Base-by-base conservation (phyloP, 1,284 basidiomycete genomes). In the Austroboletus niveus region DNA sequence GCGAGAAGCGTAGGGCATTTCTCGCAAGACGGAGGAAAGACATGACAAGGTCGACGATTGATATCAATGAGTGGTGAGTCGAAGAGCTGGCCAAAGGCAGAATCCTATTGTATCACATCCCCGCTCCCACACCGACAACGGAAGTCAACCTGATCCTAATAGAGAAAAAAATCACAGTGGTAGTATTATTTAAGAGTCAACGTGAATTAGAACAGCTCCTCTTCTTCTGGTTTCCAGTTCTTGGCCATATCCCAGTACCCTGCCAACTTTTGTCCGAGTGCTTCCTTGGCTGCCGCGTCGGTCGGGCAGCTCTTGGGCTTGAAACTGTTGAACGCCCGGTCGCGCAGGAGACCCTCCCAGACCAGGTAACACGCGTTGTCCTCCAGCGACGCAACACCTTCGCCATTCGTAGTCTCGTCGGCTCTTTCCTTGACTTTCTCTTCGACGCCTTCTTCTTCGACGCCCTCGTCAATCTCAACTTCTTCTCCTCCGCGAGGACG, bases 241-340 rank as follows among this genome's bases (percentile, higher is more conserved):
- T 94, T 97, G 32, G 94, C 87, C 67, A 92, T 81, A 69, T 98
- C 96, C 95, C 95, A 98, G 66, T 94, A 92, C 0, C 92, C 89
- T 39, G 87, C 85, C 70, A 93, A 71, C 74, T 87, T 92, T 53
- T 81, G 76, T 0, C 94, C 94, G 35, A 98, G 75, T 47, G 83
- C 77, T 61, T 97, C 93, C 71, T 92, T 92, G 8, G 92, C 96
- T 43, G 84, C 77, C 22, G 78, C 72, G 69, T 99, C 96, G 7
- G 87, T 90, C 44, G 93, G 92, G 58, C 89, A 94, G 53, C 84
- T 87, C 71, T 86, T 87, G 34, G 89, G 85, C 63, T 87, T 89
- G 72, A 97, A 95, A 47, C 77, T 78, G 62, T 75, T 85, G 70
- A 95, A 98, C 35, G 81, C 76, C 34, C 93, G 77, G 58, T 98